Evolutionary conservation across 1,139 yeast species (phyloP), one percentile per base, ranked within the genome.

Genomic region (Debaryomyces fabryi): DNA sequence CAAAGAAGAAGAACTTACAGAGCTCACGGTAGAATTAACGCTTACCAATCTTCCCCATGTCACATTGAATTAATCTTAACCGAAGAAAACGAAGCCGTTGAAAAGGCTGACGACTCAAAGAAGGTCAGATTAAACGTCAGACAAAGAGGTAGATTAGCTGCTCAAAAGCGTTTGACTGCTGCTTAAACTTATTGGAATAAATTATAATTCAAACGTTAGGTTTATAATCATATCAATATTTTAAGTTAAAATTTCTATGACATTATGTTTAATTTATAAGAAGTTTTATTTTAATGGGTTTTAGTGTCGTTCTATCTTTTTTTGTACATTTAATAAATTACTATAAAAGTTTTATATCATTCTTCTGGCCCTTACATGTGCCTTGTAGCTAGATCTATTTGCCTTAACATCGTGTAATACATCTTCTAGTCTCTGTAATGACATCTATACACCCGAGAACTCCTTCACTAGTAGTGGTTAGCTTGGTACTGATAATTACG

Each of bases 1-100:
- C 96, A 90, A 84, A 95, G 99, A 86, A 93, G 99, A 85, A 91
- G 99, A 84, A 93, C 99, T 74, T 95, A 83, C 97, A 93, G 99
- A 87, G 99, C 99, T 71, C 99, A 93, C 87, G 99, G 99, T 88
- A 92, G 98, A 86, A 89, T 91, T 77, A 93, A 92, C 81, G 96
- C 97, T 69, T 93, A 90, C 92, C 95, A 90, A 83, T 89, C 97
- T 58, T 84, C 92, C 69, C 99, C 99, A 74, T 91, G 96, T 71
- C 99, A 95, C 88, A 92, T 95, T 75, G 99, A 95, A 85, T 82
- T 95, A 75, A 86, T 90, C 73, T 83, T 95, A 71, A 86, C 97
- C 71, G 99, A 95, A 85, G 90, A 86, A 78, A 93, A 82, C 67
- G 98, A 91, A 79, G 84, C 82, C 71, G 92, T 93, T 74, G 92